Conservation (phyloP, 306 rosid genomes). For the Malus asiatica region DNA sequence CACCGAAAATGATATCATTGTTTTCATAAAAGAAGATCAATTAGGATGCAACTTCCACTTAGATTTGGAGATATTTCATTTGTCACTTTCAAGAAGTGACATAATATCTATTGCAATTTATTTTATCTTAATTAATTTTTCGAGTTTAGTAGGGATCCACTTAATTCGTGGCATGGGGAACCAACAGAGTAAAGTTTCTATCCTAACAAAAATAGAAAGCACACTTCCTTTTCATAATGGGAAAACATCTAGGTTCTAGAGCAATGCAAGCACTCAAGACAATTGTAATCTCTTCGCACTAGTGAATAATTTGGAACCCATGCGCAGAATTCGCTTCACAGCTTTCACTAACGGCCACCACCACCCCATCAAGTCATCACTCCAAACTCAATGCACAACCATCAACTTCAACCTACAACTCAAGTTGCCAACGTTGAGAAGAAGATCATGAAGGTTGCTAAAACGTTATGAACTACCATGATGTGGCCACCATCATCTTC, state of each 20-base stretch:
- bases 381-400: too few species aligned
- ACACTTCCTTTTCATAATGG: constrained; percentile 30
- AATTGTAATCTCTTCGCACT: constrained; percentile 6
- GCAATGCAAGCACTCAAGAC: constrained; percentile 2
- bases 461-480: too few species aligned
- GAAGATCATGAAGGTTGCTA: too few species aligned
- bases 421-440: too few species aligned
- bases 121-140: background rate
- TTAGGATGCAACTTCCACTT: background rate
- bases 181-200: constrained; percentile 41
- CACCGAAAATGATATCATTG: background rate
- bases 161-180: constrained; percentile 10
- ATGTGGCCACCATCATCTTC: too few species aligned
- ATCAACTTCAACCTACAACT: too few species aligned
- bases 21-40: background rate
- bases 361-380: too few species aligned
- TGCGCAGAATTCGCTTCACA: background rate
- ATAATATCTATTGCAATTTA: too few species aligned
- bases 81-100: background rate
- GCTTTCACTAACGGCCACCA: too few species aligned
- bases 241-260: constrained; percentile 8
- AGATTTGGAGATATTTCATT: background rate
- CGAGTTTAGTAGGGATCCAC: background rate
- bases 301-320: background rate
- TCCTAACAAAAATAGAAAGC: constrained; percentile 37